Conservation (phyloP, 2,329 filamentous ascomycete genomes). For the Beauveria asiatica region DNA sequence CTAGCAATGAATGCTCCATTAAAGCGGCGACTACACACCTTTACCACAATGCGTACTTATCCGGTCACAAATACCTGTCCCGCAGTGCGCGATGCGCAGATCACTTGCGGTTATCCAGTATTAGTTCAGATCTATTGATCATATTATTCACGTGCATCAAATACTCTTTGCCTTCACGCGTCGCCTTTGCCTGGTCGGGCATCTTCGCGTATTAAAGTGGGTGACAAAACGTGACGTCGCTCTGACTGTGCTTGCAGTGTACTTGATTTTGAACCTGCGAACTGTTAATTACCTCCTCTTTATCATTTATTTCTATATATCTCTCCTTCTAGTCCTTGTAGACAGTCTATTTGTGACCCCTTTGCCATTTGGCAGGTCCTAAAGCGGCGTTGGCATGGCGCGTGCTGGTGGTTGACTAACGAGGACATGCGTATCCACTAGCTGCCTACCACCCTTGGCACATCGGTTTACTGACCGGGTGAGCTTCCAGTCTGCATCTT, state of each 20-base stretch:
- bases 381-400: neutral
- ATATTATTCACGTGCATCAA: too few species aligned
- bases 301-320: neutral
- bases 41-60: neutral
- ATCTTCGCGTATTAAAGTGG: neutral
- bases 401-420: conserved; percentile 7
- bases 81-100: too few species aligned
- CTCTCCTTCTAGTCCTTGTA: too few species aligned
- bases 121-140: too few species aligned
- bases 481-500: conserved; percentile 6
- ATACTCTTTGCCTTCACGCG: neutral
- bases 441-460: conserved; percentile 10
- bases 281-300: neutral
- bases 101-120: too few species aligned
- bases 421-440: conserved; percentile 10
- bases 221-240: too few species aligned
- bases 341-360: too few species aligned
- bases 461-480: neutral
- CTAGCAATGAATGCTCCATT: neutral
- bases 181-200: neutral
- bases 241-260: too few species aligned
- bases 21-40: neutral
- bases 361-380: neutral
- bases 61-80: too few species aligned
- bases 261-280: too few species aligned